Conservation (phyloP, 73 alveolate species). For the Paramecium pentaurelia region DNA sequence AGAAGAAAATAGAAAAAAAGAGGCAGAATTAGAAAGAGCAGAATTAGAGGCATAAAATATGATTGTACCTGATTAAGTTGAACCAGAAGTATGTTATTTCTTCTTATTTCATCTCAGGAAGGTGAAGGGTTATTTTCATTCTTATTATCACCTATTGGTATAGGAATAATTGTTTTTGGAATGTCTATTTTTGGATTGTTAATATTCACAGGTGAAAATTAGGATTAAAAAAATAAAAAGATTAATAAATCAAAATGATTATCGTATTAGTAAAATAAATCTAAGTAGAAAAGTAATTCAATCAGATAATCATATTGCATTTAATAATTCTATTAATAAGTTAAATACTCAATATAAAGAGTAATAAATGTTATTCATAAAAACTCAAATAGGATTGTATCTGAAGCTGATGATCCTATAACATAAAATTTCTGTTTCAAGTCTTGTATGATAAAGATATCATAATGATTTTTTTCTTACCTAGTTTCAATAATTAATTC, state of each 20-base stretch:
- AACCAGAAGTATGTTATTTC: not conserved
- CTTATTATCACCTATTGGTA: constrained; percentile 12
- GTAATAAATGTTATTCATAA: not conserved
- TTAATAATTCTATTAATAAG: not conserved
- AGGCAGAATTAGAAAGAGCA: constrained; percentile 9
- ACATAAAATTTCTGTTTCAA: not conserved
- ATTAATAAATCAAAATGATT: not conserved
- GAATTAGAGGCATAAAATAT: not conserved
- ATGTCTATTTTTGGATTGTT: not conserved
- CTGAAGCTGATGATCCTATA: not conserved
- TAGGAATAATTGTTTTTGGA: not conserved
- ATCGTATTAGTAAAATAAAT: not conserved
- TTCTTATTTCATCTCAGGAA: not conserved
- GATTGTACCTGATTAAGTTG: not conserved
- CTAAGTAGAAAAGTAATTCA: not conserved
- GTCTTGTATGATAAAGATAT: not conserved
- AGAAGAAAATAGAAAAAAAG: not conserved
- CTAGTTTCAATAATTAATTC: not conserved
- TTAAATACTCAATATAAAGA: not conserved
- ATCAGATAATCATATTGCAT: not conserved
- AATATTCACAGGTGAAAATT: not conserved
- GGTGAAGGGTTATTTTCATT: not conserved
- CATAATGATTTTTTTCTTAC: not conserved
- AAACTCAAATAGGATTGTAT: not conserved
- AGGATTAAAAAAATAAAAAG: not conserved